Percentiles rank a stretch among this genome's conserved stretches.
These are phyloP conservation scores for Lentithecium fluviatile DNA, from an alignment of 495 filamentous ascomycete species.

Conservation along the genomic window DNA sequence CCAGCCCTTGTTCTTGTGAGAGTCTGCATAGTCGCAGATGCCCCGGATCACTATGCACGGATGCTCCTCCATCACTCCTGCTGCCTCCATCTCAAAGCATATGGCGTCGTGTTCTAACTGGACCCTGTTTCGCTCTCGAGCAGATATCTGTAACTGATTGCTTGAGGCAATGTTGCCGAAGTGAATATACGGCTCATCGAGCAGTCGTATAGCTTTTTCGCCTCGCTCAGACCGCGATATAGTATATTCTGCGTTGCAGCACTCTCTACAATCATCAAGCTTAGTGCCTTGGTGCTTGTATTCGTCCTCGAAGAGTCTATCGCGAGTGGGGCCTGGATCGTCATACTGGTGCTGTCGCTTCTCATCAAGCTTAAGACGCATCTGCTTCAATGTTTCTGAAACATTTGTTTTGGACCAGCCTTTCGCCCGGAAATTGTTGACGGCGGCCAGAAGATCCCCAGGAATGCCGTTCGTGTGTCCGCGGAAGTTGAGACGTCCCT, in stretches of 20 bases:
- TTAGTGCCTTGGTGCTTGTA: constrained; percentile 11
- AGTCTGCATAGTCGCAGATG: constrained; percentile 24
- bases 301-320: constrained; percentile 20
- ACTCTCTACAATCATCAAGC: constrained; percentile 15
- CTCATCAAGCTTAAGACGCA: constrained; percentile 16
- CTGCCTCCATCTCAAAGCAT: constrained; percentile 28
- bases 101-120: constrained; percentile 16
- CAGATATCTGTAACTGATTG: constrained; percentile 25
- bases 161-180: constrained; percentile 26
- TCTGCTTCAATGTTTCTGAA: constrained; percentile 15
- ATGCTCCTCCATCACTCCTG: constrained; percentile 14
- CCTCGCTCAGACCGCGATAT: constrained; percentile 11
- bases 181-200: constrained; percentile 14
- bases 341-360: constrained; percentile 13
- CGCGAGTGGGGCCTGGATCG: constrained; percentile 17
- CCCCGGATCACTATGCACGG: constrained; percentile 18
- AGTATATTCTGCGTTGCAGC: constrained; percentile 13
- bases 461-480: constrained; percentile 9
- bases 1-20: constrained; percentile 23
- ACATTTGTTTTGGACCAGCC: constrained; percentile 15
- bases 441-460: constrained; percentile 7
- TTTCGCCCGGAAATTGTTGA: constrained; percentile 16
- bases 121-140: constrained; percentile 11
- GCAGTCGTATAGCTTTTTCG: constrained; percentile 4
- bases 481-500: constrained; percentile 14